A percentile compares a stretch with the other conserved stretches of the same genome.
These are phyloP conservation scores for Rhodotorula sp. DNA, from an alignment of 1,284 basidiomycete species.

Conservation along the genomic window DNA sequence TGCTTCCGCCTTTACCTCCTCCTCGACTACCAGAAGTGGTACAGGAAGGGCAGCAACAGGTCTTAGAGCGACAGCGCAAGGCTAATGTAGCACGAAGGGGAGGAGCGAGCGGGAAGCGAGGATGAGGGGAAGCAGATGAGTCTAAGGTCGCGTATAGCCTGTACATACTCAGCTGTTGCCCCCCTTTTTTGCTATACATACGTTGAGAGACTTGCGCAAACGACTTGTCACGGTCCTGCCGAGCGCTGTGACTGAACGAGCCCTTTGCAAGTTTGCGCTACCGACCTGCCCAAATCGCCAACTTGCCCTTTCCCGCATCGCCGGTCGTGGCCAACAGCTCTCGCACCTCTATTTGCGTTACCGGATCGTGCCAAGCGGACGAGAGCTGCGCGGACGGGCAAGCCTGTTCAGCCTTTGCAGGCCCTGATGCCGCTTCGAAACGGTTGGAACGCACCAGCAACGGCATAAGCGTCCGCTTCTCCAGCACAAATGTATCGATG, in stretches of 20 bases:
- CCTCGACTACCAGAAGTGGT: conserved; percentile 21
- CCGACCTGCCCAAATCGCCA: conserved; percentile 30
- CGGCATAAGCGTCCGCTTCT: conserved; percentile 37
- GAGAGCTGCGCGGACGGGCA: conserved; percentile 31
- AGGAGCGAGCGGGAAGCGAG: background rate
- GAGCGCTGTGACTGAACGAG: background rate
- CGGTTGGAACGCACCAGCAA: conserved; percentile 37
- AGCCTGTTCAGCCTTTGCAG: background rate
- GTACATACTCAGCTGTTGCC: no score
- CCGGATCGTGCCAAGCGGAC: conserved; percentile 32
- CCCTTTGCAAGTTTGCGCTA: background rate
- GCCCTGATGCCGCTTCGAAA: no score
- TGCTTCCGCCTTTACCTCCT: conserved; percentile 52
- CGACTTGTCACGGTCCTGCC: no score
- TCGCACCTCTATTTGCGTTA: conserved; percentile 26
- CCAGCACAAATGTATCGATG: conserved; percentile 33
- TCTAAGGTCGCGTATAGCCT: no score
- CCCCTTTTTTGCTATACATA: no score
- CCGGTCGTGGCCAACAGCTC: conserved; percentile 43
- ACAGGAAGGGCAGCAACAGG: conserved; percentile 16
- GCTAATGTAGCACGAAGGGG: background rate
- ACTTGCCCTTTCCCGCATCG: conserved; percentile 21
- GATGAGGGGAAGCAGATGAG: background rate
- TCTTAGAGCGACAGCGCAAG: background rate
- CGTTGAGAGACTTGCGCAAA: no score